Base-by-base conservation (phyloP, 768 basidiomycete species). In the Boletus coccyginus region DNA sequence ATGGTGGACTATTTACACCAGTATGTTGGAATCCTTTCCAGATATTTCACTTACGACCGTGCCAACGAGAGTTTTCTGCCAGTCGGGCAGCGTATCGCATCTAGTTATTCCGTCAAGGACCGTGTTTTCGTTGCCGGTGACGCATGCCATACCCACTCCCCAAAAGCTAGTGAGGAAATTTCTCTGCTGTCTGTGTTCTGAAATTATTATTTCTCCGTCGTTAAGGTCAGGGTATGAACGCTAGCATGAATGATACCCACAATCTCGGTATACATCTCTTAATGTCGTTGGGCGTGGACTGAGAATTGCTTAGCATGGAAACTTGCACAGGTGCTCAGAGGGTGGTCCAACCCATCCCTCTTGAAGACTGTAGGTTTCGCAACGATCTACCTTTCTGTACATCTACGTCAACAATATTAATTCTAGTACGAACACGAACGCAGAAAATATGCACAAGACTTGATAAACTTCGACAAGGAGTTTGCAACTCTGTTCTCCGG, bases 61-160 rank as follows among this genome's bases (percentile, higher is more conserved):
- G 50, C 32, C 43, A 35, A 42, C 8, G 12, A 40, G 46, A 35
- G n/a, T 16, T 40, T 16, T 5, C 12, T 31, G 17, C 7, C 44
- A 87, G 88, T 90, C 55, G 88, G 88, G 2, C 90, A 91, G 63
- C 82, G 88, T 13, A 84, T 91, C 2, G 87, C 88, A 7, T 80
- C 85, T 7, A 74, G 72, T 12, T 91, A 79, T 67, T 82, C 82
- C 24, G 71, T 79, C 3, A 66, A 80, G n/a, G 78, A 87, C 3
- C 80, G 89, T 1, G 78, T 89, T 2, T 90, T 91, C 67, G 89
- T 92, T 53, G 85, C 82, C 1, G 89, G 89, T 0, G 89, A 90
- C 27, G 81, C 81, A 3, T 83, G 78, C 38, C 78, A 77, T 54
- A 78, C 76, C 17, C 76, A 76, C 46, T 78, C 74, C 1, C 74